Evolutionary conservation across 1,284 basidiomycete species (phyloP).

Genomic region (Abortiporus biennis): DNA sequence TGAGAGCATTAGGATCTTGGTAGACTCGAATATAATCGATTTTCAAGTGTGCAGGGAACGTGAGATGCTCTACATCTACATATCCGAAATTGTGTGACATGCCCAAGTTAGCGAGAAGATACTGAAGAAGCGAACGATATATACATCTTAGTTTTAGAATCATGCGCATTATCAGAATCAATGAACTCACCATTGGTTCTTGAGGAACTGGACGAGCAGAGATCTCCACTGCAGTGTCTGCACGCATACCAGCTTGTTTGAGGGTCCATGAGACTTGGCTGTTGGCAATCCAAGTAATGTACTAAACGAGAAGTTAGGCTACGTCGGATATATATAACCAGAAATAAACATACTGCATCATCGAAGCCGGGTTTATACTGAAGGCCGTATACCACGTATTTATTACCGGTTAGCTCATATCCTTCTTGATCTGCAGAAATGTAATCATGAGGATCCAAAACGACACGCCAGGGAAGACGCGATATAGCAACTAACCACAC

Average conservation of each 20-base stretch:
- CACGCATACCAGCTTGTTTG: constrained; percentile 62
- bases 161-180: too few species aligned
- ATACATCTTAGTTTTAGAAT: too few species aligned
- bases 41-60: constrained; percentile 66
- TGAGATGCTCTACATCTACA: constrained; percentile 60
- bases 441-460: neutral
- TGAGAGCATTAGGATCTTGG: constrained; percentile 59
- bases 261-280: constrained; percentile 72
- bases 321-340: too few species aligned
- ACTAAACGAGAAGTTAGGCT: constrained; percentile 31
- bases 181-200: constrained; percentile 75
- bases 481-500: constrained; percentile 20
- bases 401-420: constrained; percentile 36
- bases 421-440: constrained; percentile 28
- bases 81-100: constrained; percentile 70
- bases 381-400: constrained; percentile 54
- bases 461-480: too few species aligned
- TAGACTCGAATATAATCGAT: constrained; percentile 86
- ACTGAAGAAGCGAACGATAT: too few species aligned
- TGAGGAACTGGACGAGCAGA: constrained; percentile 71
- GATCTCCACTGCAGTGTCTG: constrained; percentile 63
- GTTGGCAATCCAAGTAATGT: constrained; percentile 77
- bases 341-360: constrained; percentile 22
- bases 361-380: constrained; percentile 48
- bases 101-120: constrained; percentile 78